A percentile compares a stretch with the other conserved stretches of the same genome.
These are phyloP conservation scores for Boletus patriciae DNA, from an alignment of 768 basidiomycete genomes.

Conservation along the genomic window DNA sequence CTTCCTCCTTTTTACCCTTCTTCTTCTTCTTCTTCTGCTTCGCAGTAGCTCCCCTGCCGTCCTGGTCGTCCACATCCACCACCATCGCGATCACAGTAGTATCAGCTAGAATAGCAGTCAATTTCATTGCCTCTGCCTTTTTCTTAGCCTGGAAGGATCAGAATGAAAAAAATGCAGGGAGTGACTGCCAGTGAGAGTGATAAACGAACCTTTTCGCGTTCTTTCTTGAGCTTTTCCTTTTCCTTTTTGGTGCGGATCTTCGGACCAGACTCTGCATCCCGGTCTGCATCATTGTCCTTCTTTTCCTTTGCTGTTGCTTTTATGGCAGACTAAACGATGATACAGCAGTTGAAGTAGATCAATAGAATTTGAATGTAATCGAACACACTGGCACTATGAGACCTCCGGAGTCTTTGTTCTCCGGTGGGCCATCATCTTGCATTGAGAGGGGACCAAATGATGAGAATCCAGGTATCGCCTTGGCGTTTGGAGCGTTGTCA, in stretches of 20 bases:
- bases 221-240: conserved; percentile 97
- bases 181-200: too few species aligned
- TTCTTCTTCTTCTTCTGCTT: conserved; percentile 91
- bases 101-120: conserved; percentile 28
- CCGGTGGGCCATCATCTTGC: conserved; percentile 43
- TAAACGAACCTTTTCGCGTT: conserved; percentile 79
- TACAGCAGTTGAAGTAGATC: neutral
- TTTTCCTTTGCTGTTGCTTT: conserved; percentile 55
- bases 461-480: conserved; percentile 43
- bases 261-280: conserved; percentile 51
- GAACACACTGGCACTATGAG: conserved; percentile 69
- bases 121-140: conserved; percentile 87
- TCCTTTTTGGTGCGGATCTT: conserved; percentile 90
- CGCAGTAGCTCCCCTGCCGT: conserved; percentile 45
- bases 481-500: conserved; percentile 35
- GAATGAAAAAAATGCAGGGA: too few species aligned
- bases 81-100: conserved; percentile 33
- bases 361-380: neutral
- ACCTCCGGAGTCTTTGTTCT: conserved; percentile 68
- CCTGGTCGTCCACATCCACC: conserved; percentile 64
- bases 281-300: conserved; percentile 57
- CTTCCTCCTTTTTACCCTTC: conserved; percentile 73
- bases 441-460: conserved; percentile 49
- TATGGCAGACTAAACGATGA: conserved; percentile 52
- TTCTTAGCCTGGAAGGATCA: conserved; percentile 50